phyloP scores from a whole-genome alignment of 1,284 basidiomycete species.

The Moniliella sp. region DNA sequence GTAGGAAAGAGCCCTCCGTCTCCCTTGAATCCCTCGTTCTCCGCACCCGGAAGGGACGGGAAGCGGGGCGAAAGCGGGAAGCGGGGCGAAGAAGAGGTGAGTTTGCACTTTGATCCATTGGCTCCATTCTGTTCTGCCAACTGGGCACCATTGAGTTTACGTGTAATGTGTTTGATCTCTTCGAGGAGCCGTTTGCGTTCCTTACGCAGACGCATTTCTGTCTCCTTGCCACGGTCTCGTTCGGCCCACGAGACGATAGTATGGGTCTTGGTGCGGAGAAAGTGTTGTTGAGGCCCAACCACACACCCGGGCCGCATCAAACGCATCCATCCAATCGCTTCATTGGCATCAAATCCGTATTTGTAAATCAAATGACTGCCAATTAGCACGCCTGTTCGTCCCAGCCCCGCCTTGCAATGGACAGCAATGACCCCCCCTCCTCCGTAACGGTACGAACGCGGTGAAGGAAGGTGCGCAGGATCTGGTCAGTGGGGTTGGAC shows the following conservation, averaged over 20 bases:
- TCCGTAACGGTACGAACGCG: conserved; percentile 57
- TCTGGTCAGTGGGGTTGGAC: conserved; percentile 93
- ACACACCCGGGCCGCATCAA: conserved; percentile 87
- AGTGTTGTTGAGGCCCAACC: conserved; percentile 62
- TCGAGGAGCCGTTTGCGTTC: conserved; percentile 5
- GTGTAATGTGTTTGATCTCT: neutral
- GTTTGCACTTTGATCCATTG: too few species aligned
- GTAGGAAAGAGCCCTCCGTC: too few species aligned
- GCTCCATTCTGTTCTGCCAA: neutral
- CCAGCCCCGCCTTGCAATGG: conserved; percentile 77
- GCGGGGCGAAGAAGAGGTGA: too few species aligned
- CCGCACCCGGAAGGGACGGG: too few species aligned
- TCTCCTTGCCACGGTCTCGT: conserved; percentile 9
- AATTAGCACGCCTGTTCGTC: conserved; percentile 82
- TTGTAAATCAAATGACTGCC: conserved; percentile 90
- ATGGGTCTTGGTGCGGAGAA: conserved; percentile 56
- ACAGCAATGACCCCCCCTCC: conserved; percentile 53
- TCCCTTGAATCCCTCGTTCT: too few species aligned
- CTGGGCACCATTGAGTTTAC: too few species aligned
- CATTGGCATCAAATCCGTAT: conserved; percentile 90
- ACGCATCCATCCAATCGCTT: conserved; percentile 97
- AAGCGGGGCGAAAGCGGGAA: too few species aligned
- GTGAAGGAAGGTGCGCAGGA: conserved; percentile 70
- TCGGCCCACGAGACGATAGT: conserved; percentile 26
- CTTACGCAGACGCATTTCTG: conserved; percentile 3